These are phyloP conservation scores for Dryas integrifolia DNA, from an alignment of 331 rosid species.

Conservation along the genomic window DNA sequence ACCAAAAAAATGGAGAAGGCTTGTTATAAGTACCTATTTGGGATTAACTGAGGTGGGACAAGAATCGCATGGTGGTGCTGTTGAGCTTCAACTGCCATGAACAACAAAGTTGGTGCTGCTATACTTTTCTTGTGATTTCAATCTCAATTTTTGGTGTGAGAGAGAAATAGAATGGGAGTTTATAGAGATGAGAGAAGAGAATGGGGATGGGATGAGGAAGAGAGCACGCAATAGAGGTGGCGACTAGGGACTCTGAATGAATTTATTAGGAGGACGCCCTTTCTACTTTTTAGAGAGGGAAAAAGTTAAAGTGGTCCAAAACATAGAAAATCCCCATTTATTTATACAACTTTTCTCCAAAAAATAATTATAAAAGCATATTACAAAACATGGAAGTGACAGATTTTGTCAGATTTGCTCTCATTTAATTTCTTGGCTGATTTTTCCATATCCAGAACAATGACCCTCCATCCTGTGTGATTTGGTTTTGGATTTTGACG, in stretches of 20 bases:
- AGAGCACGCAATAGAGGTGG: conserved; percentile 58
- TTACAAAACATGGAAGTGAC: conserved; percentile 13
- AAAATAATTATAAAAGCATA: neutral
- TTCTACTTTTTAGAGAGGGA: conserved; percentile 21
- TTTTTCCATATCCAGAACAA: conserved; percentile 2
- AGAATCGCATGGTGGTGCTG: conserved; percentile 40
- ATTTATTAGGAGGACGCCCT: conserved; percentile 32
- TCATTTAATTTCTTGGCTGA: neutral
- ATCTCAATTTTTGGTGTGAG: neutral
- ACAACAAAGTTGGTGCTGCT: conserved; percentile 10
- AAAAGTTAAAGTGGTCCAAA: conserved; percentile 41
- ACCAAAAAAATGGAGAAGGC: too few relatives aligned
- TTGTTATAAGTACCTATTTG: conserved; percentile 34
- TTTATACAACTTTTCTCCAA: neutral
- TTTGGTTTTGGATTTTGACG: neutral
- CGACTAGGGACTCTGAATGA: conserved; percentile 17
- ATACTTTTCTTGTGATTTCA: conserved; percentile 24
- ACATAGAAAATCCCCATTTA: conserved; percentile 1
- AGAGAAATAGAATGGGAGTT: conserved; percentile 16
- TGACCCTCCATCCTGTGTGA: neutral
- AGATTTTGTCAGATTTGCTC: conserved; percentile 24
- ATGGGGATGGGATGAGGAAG: conserved; percentile 15
- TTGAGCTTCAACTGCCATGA: conserved; percentile 83
- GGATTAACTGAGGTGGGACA: conserved; percentile 50
- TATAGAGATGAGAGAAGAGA: neutral